Base-by-base conservation (phyloP, 1,139 yeast species). In the Pichia inconspicua region DNA sequence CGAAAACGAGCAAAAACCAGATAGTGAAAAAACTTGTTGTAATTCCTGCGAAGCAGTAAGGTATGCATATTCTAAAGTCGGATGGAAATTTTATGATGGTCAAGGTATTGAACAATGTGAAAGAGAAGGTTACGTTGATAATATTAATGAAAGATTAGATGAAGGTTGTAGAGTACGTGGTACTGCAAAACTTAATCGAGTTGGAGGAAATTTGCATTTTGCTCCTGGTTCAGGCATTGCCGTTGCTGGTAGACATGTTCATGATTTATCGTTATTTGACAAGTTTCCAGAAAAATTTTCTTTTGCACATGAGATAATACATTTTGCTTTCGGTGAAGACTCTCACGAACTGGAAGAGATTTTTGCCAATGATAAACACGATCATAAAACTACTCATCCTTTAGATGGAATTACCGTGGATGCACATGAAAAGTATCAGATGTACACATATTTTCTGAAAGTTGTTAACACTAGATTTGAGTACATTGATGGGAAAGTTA, bases 51-150 rank as follows among this genome's bases (percentile, higher is more conserved):
- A 77, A 42, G 79, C 87, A 41, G 95, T 92, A 36, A 78, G 80
- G 52, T 67, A 73, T 57, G 96, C 97, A 1, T 92, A 90, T 63
- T 82, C 86, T 25, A 76, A 74, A 22, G 74, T 71, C 28, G 80
- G 79, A 34, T 92, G 98, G 98, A 92, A 85, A 3, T 90, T 92
- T 65, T 84, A 69, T 58, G 97, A 92, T 63, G 97, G 97, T 49
- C 73, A 75, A 47, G 80, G 85, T 53, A 79, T 92, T 52, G 87
- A 80, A 54, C 97, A 90, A 67, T 92, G 98, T 73, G 96, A 87
- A 62, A 70, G 70, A 10, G 96, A 89, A 64, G 94, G 96, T 11
- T 89, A 86, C 65, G 95, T 87, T 39, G 64, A 70, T 22, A 71
- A 70, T 40, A 67, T 90, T 47, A 74, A 71, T 45, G 75, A 73